Evolutionary conservation across 1,284 basidiomycete species (phyloP).

Genomic region (Tilletia setariae): DNA sequence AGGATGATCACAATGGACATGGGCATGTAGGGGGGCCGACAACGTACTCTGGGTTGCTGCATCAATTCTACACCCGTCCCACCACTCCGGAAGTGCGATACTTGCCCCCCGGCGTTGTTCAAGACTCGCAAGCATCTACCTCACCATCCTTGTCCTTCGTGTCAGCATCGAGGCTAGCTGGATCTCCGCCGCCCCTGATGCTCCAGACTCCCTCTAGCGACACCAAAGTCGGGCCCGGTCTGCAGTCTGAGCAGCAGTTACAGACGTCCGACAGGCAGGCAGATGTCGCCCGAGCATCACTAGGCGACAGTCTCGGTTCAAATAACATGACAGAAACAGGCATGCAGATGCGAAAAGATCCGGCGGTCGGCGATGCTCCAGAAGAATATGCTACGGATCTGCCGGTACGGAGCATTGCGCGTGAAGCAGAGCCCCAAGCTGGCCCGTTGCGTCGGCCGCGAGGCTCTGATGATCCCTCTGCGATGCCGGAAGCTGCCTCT

Average conservation of each 20-base stretch:
- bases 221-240: background rate
- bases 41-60: background rate
- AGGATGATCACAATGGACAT: background rate
- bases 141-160: background rate
- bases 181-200: too few relatives aligned
- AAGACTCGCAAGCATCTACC: background rate
- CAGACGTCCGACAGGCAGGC: background rate
- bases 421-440: too few relatives aligned
- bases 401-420: background rate
- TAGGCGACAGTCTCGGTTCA: background rate
- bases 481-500: too few relatives aligned
- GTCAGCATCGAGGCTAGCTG: background rate
- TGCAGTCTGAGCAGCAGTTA: background rate
- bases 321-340: background rate
- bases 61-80: too few relatives aligned
- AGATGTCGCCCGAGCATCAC: too few relatives aligned
- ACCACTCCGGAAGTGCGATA: background rate
- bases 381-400: background rate
- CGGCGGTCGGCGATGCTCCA: background rate
- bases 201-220: background rate
- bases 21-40: background rate
- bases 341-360: background rate
- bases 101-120: background rate
- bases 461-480: too few relatives aligned
- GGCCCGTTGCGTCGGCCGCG: too few relatives aligned